A percentile compares a stretch with the other conserved stretches of the same genome.
Conservation (phyloP, 805 yeast genomes). For the Candida cerambycidarum region DNA sequence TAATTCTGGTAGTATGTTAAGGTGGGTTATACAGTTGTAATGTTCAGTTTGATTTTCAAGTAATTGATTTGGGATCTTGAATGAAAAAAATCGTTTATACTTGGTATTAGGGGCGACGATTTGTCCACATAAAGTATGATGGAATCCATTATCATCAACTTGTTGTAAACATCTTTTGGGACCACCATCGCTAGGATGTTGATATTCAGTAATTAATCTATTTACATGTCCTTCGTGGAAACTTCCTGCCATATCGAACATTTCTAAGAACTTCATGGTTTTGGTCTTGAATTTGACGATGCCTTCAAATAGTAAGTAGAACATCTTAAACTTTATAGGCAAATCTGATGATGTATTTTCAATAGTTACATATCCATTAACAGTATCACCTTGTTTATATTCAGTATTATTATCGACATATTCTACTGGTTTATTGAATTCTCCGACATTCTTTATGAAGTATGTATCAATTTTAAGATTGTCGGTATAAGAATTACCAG, state of each 20-base stretch:
- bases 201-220: constrained; percentile 28
- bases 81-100: constrained; percentile 43
- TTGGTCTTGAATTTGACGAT: constrained; percentile 20
- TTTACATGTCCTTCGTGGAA: constrained; percentile 42
- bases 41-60: constrained; percentile 39
- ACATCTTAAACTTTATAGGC: constrained; percentile 60
- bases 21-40: constrained; percentile 30
- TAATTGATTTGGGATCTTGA: constrained; percentile 36
- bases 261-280: constrained; percentile 41
- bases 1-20: constrained; percentile 36
- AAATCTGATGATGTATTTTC: constrained; percentile 36
- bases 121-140: neutral
- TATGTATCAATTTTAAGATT: constrained; percentile 26
- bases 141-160: constrained; percentile 11
- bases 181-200: neutral
- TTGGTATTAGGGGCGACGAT: constrained; percentile 3
- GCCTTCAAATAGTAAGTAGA: constrained; percentile 59
- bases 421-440: constrained; percentile 25
- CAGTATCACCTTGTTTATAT: constrained; percentile 65
- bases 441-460: constrained; percentile 37
- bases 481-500: constrained; percentile 26
- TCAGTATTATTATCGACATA: constrained; percentile 40
- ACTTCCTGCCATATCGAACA: constrained; percentile 53
- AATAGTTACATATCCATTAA: constrained; percentile 55
- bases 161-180: neutral